Percentiles rank a stretch among this genome's conserved stretches.
These are phyloP conservation scores for Aotearoamyces nothofagi DNA, from an alignment of 2,329 filamentous ascomycete genomes.

Conservation along the genomic window DNA sequence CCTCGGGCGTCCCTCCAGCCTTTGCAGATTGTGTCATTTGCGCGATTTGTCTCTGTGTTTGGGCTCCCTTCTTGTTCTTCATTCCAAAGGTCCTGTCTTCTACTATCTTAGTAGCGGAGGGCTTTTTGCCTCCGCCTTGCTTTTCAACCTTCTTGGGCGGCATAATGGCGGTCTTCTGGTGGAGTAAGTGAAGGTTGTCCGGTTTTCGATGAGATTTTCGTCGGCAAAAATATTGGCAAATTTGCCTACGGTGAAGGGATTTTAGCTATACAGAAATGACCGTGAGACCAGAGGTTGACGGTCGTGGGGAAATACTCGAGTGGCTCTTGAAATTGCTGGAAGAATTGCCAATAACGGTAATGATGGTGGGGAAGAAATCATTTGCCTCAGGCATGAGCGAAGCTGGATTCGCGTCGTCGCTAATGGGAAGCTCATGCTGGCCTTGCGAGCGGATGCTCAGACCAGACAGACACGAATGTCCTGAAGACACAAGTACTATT, in stretches of 20 bases:
- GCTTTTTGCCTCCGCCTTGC: slow-evolving; percentile 36
- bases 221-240: too few species aligned
- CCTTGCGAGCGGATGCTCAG: slow-evolving; percentile 11
- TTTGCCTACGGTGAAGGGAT: too few species aligned
- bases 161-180: slow-evolving; percentile 36
- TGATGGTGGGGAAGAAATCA: background rate
- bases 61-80: slow-evolving; percentile 98
- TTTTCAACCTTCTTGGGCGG: slow-evolving; percentile 49
- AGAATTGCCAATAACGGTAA: too few species aligned
- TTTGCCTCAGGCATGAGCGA: too few species aligned
- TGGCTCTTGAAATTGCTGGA: background rate
- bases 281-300: background rate
- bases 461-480: slow-evolving; percentile 3
- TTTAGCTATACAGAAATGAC: too few species aligned
- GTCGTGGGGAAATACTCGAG: background rate
- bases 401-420: too few species aligned
- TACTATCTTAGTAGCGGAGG: slow-evolving; percentile 37
- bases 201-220: too few species aligned
- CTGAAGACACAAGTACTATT: too few species aligned
- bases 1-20: slow-evolving; percentile 64
- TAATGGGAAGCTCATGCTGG: slow-evolving; percentile 20
- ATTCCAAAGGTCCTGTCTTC: slow-evolving; percentile 98
- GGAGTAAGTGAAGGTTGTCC: background rate
- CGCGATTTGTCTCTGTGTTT: slow-evolving; percentile 80
- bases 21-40: slow-evolving; percentile 63